Conservation (phyloP, 129 eudicot species). For the Lactuca saligna region DNA sequence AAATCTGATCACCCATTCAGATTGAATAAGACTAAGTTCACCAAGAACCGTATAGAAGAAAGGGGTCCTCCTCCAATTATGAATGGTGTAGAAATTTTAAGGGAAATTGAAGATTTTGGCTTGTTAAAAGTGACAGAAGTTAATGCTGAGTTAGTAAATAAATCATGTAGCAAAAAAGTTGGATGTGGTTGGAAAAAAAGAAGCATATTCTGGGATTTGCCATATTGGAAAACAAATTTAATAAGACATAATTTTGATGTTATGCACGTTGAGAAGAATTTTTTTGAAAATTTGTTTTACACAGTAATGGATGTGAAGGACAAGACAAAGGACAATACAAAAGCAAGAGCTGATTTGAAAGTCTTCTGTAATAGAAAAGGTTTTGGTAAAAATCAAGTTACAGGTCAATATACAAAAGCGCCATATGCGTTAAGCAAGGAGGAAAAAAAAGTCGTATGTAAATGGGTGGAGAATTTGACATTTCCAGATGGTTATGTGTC, state of each 20-base stretch:
- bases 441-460: neutral
- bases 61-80: neutral
- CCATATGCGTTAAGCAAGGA: too few species aligned
- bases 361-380: neutral
- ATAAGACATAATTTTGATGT: conserved; percentile 30
- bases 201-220: conserved; percentile 10
- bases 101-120: neutral
- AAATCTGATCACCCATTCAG: neutral
- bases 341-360: conserved; percentile 7
- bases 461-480: neutral
- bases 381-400: too few species aligned
- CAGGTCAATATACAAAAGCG: too few species aligned
- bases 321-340: conserved; percentile 26
- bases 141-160: neutral
- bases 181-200: too few species aligned
- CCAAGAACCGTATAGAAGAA: neutral
- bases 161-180: too few species aligned
- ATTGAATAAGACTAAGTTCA: neutral
- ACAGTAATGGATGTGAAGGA: too few species aligned
- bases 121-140: conserved; percentile 11
- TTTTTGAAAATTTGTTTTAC: too few species aligned
- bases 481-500: too few species aligned
- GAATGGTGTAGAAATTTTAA: conserved; percentile 4
- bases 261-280: conserved; percentile 24
- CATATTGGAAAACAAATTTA: conserved; percentile 17